Evolutionary conservation across 441 rosid genomes (phyloP).

Genomic region (Pelargonium myrrhifolium): DNA sequence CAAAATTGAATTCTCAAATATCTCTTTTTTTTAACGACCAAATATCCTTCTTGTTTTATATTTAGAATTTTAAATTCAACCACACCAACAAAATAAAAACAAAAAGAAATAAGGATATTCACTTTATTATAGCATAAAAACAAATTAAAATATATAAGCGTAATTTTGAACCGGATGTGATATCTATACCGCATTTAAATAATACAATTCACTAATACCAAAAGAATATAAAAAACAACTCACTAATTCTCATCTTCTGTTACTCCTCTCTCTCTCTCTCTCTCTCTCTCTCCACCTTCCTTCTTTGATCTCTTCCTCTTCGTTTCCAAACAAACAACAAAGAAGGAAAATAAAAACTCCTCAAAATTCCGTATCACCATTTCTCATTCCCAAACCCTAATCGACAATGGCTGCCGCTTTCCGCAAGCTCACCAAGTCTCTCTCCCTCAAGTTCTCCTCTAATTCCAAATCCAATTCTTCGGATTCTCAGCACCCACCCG

Average conservation of each 20-base stretch:
- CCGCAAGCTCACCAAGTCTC: neutral
- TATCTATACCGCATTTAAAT: too few relatives aligned
- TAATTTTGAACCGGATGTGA: too few relatives aligned
- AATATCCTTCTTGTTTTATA: too few relatives aligned
- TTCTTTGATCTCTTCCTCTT: neutral
- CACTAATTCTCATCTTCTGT: neutral
- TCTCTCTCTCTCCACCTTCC: conserved; percentile 1
- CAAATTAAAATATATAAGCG: too few relatives aligned
- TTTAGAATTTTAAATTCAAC: too few relatives aligned
- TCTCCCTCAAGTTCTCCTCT: conserved; percentile 1
- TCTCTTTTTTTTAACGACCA: too few relatives aligned
- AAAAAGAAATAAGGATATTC: too few relatives aligned
- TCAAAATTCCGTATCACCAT: neutral
- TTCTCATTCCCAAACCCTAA: neutral
- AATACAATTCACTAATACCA: too few relatives aligned
- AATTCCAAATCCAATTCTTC: neutral
- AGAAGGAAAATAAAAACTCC: neutral
- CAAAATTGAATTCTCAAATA: too few relatives aligned
- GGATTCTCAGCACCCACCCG: neutral
- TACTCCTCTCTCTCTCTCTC: neutral
- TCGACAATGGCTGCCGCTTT: conserved; percentile 2
- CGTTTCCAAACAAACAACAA: too few relatives aligned
- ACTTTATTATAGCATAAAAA: too few relatives aligned
- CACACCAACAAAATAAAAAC: too few relatives aligned
- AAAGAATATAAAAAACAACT: neutral